These are phyloP conservation scores for Aquanectria penicillioides DNA, from an alignment of 2,329 filamentous ascomycete species.

Conservation along the genomic window DNA sequence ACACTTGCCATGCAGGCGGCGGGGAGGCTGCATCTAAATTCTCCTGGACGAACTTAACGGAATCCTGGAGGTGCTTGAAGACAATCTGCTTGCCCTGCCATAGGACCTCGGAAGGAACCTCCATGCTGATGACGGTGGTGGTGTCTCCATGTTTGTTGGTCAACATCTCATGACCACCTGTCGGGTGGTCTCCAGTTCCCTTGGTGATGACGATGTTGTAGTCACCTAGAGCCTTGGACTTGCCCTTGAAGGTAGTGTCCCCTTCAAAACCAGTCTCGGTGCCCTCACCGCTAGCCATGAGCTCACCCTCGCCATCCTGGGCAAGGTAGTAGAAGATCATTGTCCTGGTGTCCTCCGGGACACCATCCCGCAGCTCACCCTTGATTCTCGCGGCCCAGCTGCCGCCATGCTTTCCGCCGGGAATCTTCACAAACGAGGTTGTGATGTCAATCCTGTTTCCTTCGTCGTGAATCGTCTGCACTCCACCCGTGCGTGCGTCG, in stretches of 20 bases:
- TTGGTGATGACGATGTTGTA: conserved; percentile 83
- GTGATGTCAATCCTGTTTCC: conserved; percentile 90
- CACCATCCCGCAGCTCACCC: conserved; percentile 79
- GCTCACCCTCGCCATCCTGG: conserved; percentile 76
- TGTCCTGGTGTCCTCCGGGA: conserved; percentile 73
- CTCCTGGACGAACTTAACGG: conserved; percentile 60
- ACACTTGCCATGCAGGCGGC: conserved; percentile 86
- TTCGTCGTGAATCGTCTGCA: conserved; percentile 90
- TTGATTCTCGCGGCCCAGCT: conserved; percentile 93
- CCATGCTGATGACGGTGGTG: conserved; percentile 79
- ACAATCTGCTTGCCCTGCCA: conserved; percentile 83
- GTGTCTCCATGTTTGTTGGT: conserved; percentile 77
- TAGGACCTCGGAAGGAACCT: conserved; percentile 72
- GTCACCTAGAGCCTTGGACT: conserved; percentile 76
- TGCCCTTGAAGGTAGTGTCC: conserved; percentile 77
- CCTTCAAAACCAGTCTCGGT: conserved; percentile 61
- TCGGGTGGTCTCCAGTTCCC: conserved; percentile 70
- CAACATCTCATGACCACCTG: conserved; percentile 73
- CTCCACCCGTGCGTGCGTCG: conserved; percentile 86
- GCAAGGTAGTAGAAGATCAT: conserved; percentile 84
- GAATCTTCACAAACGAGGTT: conserved; percentile 92
- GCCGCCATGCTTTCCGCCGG: conserved; percentile 84
- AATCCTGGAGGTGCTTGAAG: conserved; percentile 63
- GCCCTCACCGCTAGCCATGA: conserved; percentile 68
- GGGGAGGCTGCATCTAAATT: conserved; percentile 69